Evolutionary conservation across 345 rosid species (phyloP), one percentile per base, ranked within the genome.

Genomic region (Linum lewisii): DNA sequence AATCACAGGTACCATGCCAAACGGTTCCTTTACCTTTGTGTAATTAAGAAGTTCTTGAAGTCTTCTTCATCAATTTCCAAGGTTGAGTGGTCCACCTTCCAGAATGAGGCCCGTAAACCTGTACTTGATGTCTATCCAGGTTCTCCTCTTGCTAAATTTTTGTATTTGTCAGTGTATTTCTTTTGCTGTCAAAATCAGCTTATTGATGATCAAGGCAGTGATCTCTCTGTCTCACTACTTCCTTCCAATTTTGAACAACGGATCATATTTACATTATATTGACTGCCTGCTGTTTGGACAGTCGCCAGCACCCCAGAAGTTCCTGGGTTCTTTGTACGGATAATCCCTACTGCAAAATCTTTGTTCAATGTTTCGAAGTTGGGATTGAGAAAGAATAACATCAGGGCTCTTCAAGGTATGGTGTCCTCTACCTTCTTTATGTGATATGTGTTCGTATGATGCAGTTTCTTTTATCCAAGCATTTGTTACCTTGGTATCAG

Each of bases 101-200:
- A 88, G 69, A 88, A 84, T 24, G 97, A 92, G 77, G 97, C 89
- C n/a, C 73, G 94, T 47, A 92, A 92, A 74, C 98, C 98, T 57
- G 68, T 86, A 4, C 64, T 92, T 63, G 76, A 83, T 52, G 82
- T 83, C 62, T 72, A 77, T 75, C 98, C 95, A 77, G 95, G 98
- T 84, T 55, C 66, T 62, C 18, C 63, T 29, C 36, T 54, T 38
- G 51, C 25, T 65, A 42, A 42, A 42, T 3, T 42, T 42, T 16
- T 16, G 15, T 3, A 53, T 34, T 15, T 24, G 0, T 5, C 4
- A 1, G 18, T 23, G 6, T 58, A 13, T 42, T 8, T 20, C 3
- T 10, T 21, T 29, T 10, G 3, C 24, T 42, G 15, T 16, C 47
- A 14, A 11, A 42, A 13, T 36, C 21, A 37, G 51, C 11, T 11